Evolutionary conservation across 2,329 filamentous ascomycete species (phyloP), one percentile per base, ranked within the genome.

Genomic region (Fusarium tjaetaba): DNA sequence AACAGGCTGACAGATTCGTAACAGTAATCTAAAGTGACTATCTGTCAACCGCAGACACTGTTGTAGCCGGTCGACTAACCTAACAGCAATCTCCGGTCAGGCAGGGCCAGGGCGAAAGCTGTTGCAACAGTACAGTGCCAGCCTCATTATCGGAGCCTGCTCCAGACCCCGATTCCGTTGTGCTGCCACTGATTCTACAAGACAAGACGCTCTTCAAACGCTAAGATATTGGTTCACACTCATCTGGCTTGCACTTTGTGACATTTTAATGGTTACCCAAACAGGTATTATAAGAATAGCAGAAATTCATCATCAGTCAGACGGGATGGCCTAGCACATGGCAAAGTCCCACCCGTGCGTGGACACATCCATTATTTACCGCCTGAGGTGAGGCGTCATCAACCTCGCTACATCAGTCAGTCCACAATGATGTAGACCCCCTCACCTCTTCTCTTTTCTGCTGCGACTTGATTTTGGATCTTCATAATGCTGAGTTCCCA

Each of bases 401-500:
- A 62, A 69, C 43, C 59, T 78, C 76, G 71, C 71, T 59, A 65
- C 51, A 76, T 78, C 76, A 77, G 76, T 78, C 76, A 78, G 76
- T 74, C 76, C 76, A 78, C 76, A 75, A 78, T 78, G 76, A 78
- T 78, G 76, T 74, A 70, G 74, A 46, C 34, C 58, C 61, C 61
- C 56, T 70, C 64, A 53, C 18, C 49, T 63, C 61, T 52, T 28
- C 42, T 61, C 64, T 45, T 48, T 51, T 68, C 34, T 39, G 22
- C 16, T 51, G 59, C 39, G 24, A 26, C 26, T 55, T n/a, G 36
- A 55, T 30, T 28, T 69, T 28, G 46, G 36, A 42, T 24, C 32
- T 30, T 62, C 52, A 16, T 30, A 36, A 36, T n/a, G 24, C 18
- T 45, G 15, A 45, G 16, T 30, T 45, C n/a, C 18, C 39, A 26